These are phyloP conservation scores for Limtongia smithiae DNA, from an alignment of 805 yeast genomes.

Conservation along the genomic window DNA sequence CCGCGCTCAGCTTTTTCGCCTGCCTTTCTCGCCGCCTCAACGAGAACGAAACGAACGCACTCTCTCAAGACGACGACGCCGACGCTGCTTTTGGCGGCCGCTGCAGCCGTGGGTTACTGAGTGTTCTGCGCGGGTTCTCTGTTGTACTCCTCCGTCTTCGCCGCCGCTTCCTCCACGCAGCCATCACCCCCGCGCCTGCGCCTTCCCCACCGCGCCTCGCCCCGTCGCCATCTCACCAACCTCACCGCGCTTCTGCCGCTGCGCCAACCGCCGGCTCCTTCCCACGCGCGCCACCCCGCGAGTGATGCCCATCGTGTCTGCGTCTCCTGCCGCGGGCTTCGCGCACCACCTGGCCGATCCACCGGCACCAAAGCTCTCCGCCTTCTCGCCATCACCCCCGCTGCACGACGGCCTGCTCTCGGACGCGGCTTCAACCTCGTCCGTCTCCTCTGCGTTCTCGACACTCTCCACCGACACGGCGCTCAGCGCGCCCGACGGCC, in stretches of 20 bases:
- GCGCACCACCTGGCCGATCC: not conserved
- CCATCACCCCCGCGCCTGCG: not conserved
- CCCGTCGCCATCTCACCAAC: not conserved
- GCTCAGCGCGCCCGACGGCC: constrained; percentile 12
- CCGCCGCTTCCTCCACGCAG: no score
- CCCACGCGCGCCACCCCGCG: not conserved
- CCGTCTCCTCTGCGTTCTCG: constrained; percentile 16
- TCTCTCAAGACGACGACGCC: no score
- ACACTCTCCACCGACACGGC: constrained; percentile 13
- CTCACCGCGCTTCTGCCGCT: not conserved
- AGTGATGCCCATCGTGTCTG: not conserved
- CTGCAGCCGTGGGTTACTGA: no score
- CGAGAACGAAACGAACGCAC: no score
- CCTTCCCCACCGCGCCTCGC: not conserved
- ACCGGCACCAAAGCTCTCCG: constrained; percentile 2
- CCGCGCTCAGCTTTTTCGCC: no score
- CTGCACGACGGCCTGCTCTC: not conserved
- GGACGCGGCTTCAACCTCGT: constrained; percentile 5
- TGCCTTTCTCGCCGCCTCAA: no score
- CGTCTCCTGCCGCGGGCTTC: not conserved
- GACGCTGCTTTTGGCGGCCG: no score
- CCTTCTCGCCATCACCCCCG: constrained; percentile 1
- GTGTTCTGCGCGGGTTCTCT: no score
- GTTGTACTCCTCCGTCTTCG: no score
- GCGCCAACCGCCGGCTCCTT: not conserved